phyloP scores from a whole-genome alignment of 2,329 filamentous ascomycete species.

The Tolypocladium pustulatum region DNA sequence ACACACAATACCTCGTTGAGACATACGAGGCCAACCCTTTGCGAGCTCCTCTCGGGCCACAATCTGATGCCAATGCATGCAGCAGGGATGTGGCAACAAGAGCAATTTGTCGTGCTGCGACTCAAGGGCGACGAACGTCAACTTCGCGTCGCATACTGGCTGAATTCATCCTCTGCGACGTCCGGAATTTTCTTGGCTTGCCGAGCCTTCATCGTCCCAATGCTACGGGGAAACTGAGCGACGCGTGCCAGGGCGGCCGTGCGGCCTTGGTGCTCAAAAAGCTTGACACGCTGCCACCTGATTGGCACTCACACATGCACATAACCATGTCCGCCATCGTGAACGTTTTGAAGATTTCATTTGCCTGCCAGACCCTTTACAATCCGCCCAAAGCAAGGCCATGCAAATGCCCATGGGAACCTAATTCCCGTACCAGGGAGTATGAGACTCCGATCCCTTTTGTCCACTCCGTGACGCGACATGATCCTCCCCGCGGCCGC shows the following conservation, averaged over 20 bases:
- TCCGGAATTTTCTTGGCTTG: not conserved
- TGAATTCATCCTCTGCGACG: not conserved
- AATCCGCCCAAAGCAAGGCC: constrained; percentile 38
- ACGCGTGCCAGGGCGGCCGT: not conserved
- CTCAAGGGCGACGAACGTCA: not conserved
- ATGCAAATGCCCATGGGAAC: constrained; percentile 40
- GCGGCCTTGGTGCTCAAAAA: not conserved
- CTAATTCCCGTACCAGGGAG: constrained; percentile 27
- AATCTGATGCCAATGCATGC: not conserved
- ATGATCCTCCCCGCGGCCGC: constrained; percentile 7
- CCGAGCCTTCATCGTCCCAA: not conserved
- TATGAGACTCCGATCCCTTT: constrained; percentile 26
- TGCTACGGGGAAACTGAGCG: not conserved
- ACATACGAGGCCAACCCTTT: not conserved
- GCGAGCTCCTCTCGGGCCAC: not conserved
- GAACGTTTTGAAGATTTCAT: constrained; percentile 36
- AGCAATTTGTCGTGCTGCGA: not conserved
- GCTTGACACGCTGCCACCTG: not conserved
- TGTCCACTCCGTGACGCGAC: constrained; percentile 18
- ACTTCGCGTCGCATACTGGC: not conserved
- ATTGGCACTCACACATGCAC: not conserved
- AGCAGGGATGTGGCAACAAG: not conserved
- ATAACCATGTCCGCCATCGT: constrained; percentile 13
- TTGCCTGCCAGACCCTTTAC: constrained; percentile 40
- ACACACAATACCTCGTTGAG: not conserved